Percentiles rank a stretch among this genome's conserved stretches.
Evolutionary conservation across 129 eudicot species (phyloP).

Genomic region (Mikania micrantha): DNA sequence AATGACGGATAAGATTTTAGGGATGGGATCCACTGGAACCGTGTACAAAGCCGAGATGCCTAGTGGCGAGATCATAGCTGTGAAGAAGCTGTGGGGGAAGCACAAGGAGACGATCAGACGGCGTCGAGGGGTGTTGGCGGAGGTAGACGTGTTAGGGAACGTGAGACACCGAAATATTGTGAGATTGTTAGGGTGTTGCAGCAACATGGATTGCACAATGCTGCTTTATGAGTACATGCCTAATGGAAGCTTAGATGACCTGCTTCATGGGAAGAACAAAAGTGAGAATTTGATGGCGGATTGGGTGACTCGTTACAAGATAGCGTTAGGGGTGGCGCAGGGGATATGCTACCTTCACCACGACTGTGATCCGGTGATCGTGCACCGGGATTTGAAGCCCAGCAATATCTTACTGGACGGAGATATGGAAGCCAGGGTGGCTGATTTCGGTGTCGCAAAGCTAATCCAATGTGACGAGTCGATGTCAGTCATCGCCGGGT

Average conservation of each 20-base stretch:
- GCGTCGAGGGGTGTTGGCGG: constrained; percentile 81
- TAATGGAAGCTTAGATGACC: constrained; percentile 82
- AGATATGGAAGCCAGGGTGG: constrained; percentile 96
- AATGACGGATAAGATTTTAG: constrained; percentile 66
- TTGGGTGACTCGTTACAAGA: constrained; percentile 85
- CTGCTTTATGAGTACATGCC: constrained; percentile 97
- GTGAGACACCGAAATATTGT: constrained; percentile 92
- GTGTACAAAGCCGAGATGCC: constrained; percentile 97
- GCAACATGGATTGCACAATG: constrained; percentile 78
- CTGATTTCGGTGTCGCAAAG: constrained; percentile 97
- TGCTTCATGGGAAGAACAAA: constrained; percentile 73
- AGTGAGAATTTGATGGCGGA: constrained; percentile 61
- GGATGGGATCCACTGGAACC: constrained; percentile 94
- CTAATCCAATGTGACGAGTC: constrained; percentile 76
- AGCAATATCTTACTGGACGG: constrained; percentile 77
- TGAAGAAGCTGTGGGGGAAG: constrained; percentile 93
- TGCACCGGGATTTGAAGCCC: constrained; percentile 92
- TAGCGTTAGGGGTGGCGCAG: constrained; percentile 90
- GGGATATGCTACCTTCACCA: constrained; percentile 97
- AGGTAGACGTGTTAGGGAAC: constrained; percentile 89
- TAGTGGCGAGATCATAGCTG: constrained; percentile 92
- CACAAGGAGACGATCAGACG: constrained; percentile 62
- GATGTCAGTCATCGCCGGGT: constrained; percentile 97
- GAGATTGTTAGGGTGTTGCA: constrained; percentile 84
- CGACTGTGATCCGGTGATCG: constrained; percentile 93